Conservation (phyloP, 768 basidiomycete genomes). For the Tulasnella sp. region DNA sequence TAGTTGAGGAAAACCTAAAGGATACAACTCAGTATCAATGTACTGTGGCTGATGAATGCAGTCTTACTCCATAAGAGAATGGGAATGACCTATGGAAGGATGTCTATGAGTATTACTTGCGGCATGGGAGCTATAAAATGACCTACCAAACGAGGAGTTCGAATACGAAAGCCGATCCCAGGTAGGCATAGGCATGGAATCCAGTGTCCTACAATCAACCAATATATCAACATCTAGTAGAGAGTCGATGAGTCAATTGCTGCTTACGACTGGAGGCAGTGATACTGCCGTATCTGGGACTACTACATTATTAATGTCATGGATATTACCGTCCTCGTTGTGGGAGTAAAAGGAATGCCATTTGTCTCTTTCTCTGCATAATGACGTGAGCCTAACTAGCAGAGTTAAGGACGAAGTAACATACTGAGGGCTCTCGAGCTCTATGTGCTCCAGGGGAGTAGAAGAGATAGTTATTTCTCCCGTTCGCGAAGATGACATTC, state of each 20-base stretch:
- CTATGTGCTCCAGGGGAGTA: no score
- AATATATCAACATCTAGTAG: neutral
- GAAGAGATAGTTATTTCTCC: no score
- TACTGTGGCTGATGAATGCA: neutral
- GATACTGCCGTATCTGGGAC: conserved; percentile 9
- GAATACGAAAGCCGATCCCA: conserved; percentile 8
- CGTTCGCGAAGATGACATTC: no score
- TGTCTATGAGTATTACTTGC: neutral
- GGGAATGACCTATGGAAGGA: conserved; percentile 7
- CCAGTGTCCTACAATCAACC: neutral
- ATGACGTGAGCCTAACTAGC: no score
- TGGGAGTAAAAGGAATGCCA: no score
- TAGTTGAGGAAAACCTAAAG: conserved; percentile 10
- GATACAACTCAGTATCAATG: neutral
- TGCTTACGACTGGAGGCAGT: conserved; percentile 9
- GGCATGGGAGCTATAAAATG: neutral
- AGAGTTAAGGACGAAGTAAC: no score
- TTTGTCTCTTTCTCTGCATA: no score
- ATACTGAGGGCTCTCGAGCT: no score
- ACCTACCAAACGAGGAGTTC: conserved; percentile 11
- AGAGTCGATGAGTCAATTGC: neutral
- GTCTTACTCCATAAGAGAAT: conserved; percentile 4
- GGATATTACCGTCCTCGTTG: no score
- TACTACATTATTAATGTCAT: no score
- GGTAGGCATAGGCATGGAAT: conserved; percentile 12